phyloP scores from a whole-genome alignment of 108 stramenopile species.

The Nitzschia sp. region DNA sequence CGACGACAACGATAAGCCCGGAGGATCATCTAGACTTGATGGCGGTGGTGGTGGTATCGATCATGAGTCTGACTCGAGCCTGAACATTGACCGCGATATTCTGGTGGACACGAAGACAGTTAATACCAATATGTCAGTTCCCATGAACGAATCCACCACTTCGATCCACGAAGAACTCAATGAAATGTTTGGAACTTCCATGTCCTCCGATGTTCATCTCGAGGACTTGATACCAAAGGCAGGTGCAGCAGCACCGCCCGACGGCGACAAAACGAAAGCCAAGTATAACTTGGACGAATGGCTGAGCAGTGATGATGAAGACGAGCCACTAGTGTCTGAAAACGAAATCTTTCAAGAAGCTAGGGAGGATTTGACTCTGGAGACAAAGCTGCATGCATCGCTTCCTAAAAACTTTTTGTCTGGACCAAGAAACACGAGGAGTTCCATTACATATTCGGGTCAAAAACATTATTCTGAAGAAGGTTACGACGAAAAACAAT shows the following conservation, averaged over 20 bases:
- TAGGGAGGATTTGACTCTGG: background rate
- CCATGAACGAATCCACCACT: too few species aligned
- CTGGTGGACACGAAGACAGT: too few species aligned
- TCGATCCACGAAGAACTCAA: constrained; percentile 2
- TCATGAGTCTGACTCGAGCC: constrained; percentile 1
- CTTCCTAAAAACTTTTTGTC: background rate
- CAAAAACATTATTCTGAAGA: background rate
- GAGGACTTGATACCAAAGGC: background rate
- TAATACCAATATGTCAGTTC: too few species aligned
- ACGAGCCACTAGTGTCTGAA: background rate
- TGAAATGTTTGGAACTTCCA: background rate
- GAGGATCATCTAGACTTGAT: too few species aligned
- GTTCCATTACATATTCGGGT: background rate
- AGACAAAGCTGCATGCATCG: background rate
- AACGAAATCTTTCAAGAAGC: background rate
- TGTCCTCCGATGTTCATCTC: background rate
- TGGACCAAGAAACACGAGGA: background rate
- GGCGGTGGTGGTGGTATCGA: too few species aligned
- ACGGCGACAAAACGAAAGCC: background rate
- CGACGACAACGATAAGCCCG: too few species aligned
- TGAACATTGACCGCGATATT: background rate
- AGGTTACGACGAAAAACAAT: background rate
- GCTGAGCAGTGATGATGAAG: background rate
- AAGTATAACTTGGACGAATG: background rate
- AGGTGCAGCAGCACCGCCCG: background rate